Evolutionary conservation across 2,329 filamentous ascomycete genomes (phyloP), one percentile per base, ranked within the genome.

Genomic region (Catunica adiposa): DNA sequence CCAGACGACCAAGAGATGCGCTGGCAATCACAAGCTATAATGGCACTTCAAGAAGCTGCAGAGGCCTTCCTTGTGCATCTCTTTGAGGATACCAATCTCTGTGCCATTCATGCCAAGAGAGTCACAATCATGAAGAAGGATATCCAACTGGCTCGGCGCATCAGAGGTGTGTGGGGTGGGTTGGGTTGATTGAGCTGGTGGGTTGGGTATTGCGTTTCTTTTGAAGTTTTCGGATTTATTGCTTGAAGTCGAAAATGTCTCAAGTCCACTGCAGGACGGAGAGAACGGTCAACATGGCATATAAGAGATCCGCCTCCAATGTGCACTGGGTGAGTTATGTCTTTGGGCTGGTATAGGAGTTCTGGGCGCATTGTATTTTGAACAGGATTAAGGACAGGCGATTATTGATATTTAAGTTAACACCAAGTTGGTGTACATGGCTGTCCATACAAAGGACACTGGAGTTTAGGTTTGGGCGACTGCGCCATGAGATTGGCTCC

Each of bases 41-140:
- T 86, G 65, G 90, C 90, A 11, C 76, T 97, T 2, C 90, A 97
- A 70, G 90, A 97, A 74, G 88, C 90, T 14, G 81, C 89, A n/a
- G 90, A 97, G 72, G 90, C 90, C 3, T 97, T 94, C 70, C 77
- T 97, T 62, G 86, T 97, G 58, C 89, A 94, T 66, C 74, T 97
- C n/a, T 96, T 97, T 66, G 89, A 96, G 68, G 88, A 94, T 70
- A 87, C 87, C 61, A 96, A 97, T 71, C 78, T 97, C 44, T 96
- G 90, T 71, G 92, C 90, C 60, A 89, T 97, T 63, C 90, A 97
- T 70, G 92, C 90, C 60, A 96, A 95, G 73, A 78, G 90, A 67
- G 89, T 97, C 54, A 97, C 90, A 40, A 94, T 96, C 63, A 90
- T 94, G 86, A 89, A 92, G 70, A 95, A 95, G 72, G 92, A 97